These are phyloP conservation scores for Scolecobasidium constrictum DNA, from an alignment of 2,329 filamentous ascomycete genomes.

Conservation along the genomic window DNA sequence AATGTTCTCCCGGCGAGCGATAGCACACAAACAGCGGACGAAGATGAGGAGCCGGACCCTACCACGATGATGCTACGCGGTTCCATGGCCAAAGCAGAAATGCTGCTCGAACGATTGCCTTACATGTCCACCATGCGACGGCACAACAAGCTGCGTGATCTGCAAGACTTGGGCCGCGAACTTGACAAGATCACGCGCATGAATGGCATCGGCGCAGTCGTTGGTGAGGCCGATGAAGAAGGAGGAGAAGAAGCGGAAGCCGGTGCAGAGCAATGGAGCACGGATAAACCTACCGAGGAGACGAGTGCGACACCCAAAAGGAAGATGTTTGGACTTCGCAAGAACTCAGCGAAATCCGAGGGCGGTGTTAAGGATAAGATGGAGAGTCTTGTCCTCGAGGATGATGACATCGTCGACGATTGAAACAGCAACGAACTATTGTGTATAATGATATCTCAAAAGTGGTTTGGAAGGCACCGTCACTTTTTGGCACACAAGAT, in stretches of 20 bases:
- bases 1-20: conserved; percentile 5
- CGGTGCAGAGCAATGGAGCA: conserved; percentile 31
- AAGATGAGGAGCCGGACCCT: conserved; percentile 1
- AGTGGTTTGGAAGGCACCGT: too few species aligned
- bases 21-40: not conserved
- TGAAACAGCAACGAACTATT: too few species aligned
- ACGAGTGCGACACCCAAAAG: conserved; percentile 13
- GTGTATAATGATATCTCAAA: too few species aligned
- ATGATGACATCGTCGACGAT: conserved; percentile 36
- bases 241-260: conserved; percentile 10
- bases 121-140: conserved; percentile 61
- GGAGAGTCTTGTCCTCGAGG: conserved; percentile 29
- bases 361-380: conserved; percentile 17
- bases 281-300: conserved; percentile 26
- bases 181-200: conserved; percentile 61
- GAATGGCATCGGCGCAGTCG: conserved; percentile 37
- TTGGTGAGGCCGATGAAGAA: conserved; percentile 22
- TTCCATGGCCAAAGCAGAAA: conserved; percentile 53
- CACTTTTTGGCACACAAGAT: too few species aligned
- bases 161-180: conserved; percentile 34
- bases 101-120: conserved; percentile 76
- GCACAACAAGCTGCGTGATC: conserved; percentile 16
- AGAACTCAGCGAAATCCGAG: conserved; percentile 9
- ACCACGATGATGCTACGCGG: conserved; percentile 39
- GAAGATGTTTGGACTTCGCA: conserved; percentile 16